A percentile compares a stretch with the other conserved stretches of the same genome.
phyloP scores from a whole-genome alignment of 768 basidiomycete genomes.

The Boletellus ananas region DNA sequence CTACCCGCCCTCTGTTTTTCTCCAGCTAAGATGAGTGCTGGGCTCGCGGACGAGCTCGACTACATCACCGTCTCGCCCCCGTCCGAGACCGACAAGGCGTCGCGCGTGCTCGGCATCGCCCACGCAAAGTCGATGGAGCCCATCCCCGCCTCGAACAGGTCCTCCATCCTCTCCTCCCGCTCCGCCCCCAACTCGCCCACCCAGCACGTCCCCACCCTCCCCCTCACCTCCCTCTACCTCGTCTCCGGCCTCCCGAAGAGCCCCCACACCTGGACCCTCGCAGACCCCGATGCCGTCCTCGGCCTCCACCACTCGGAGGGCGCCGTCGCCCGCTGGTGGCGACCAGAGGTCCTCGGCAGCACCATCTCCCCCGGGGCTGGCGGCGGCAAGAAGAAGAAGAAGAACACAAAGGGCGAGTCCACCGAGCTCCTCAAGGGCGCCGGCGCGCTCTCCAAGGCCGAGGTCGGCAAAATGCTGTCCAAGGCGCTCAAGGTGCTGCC shows the following conservation, averaged over 20 bases:
- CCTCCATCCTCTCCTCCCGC: slow-evolving; percentile 72
- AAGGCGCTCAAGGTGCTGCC: slow-evolving; percentile 78
- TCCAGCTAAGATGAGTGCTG: too few relatives aligned
- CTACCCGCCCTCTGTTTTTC: too few relatives aligned
- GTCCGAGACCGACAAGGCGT: slow-evolving; percentile 57
- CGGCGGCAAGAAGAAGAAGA: slow-evolving; percentile 69
- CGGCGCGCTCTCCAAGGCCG: slow-evolving; percentile 78
- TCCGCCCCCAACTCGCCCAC: slow-evolving; percentile 42
- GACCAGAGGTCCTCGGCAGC: slow-evolving; percentile 86
- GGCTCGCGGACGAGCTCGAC: slow-evolving; percentile 55
- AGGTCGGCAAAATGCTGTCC: slow-evolving; percentile 86
- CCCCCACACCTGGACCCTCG: slow-evolving; percentile 86
- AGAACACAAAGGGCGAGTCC: slow-evolving; percentile 54
- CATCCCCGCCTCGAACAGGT: slow-evolving; percentile 72
- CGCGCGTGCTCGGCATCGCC: slow-evolving; percentile 69
- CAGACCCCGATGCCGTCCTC: slow-evolving; percentile 77
- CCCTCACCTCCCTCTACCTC: slow-evolving; percentile 80
- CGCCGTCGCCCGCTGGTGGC: slow-evolving; percentile 86
- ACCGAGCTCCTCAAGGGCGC: slow-evolving; percentile 65
- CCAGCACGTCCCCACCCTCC: slow-evolving; percentile 66
- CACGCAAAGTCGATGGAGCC: slow-evolving; percentile 82
- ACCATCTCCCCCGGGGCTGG: slow-evolving; percentile 83
- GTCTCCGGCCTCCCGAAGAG: slow-evolving; percentile 87
- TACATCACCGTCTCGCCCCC: slow-evolving; percentile 54
- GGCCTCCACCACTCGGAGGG: slow-evolving; percentile 81